Percentiles rank a stretch among this genome's conserved stretches.
Evolutionary conservation across 352 stramenopile species (phyloP).

Genomic region (Elongisporangium prolatum): DNA sequence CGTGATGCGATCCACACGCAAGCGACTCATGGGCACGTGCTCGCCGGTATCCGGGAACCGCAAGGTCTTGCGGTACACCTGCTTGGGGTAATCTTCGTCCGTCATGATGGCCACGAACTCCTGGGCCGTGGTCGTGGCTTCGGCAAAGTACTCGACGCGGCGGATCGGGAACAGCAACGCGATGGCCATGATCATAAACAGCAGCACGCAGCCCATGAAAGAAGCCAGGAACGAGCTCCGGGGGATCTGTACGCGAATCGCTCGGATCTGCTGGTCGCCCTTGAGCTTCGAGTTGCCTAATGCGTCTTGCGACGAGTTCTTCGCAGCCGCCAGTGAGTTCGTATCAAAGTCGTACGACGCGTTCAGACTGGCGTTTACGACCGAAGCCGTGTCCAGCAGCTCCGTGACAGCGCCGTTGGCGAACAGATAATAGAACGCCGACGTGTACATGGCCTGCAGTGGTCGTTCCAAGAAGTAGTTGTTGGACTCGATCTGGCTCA

Average conservation of each 20-base stretch:
- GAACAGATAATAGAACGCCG: conserved; percentile 39
- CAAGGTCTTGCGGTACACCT: conserved; percentile 26
- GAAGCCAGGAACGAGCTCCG: conserved; percentile 27
- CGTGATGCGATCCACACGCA: conserved; percentile 5
- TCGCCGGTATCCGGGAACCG: conserved; percentile 4
- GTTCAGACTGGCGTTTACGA: background rate
- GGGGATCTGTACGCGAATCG: conserved; percentile 25
- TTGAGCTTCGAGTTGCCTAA: conserved; percentile 27
- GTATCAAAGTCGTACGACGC: background rate
- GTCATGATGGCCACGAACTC: conserved; percentile 23
- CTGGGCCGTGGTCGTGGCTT: conserved; percentile 17
- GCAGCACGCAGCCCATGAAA: conserved; percentile 15
- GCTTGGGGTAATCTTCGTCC: conserved; percentile 14
- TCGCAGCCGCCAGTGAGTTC: conserved; percentile 1
- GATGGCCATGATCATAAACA: conserved; percentile 17
- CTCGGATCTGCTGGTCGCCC: conserved; percentile 24
- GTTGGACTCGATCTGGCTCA: conserved; percentile 31
- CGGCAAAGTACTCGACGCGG: conserved; percentile 20
- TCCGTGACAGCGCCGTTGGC: conserved; percentile 27
- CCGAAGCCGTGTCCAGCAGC: conserved; percentile 7
- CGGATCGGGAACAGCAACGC: conserved; percentile 23
- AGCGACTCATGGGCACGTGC: conserved; percentile 3
- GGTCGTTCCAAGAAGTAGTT: conserved; percentile 30
- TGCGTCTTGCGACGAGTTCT: conserved; percentile 10
- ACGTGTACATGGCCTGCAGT: conserved; percentile 41